Conservation (phyloP, 2,329 filamentous ascomycete species). For the Sporothrix pseudoabietina region DNA sequence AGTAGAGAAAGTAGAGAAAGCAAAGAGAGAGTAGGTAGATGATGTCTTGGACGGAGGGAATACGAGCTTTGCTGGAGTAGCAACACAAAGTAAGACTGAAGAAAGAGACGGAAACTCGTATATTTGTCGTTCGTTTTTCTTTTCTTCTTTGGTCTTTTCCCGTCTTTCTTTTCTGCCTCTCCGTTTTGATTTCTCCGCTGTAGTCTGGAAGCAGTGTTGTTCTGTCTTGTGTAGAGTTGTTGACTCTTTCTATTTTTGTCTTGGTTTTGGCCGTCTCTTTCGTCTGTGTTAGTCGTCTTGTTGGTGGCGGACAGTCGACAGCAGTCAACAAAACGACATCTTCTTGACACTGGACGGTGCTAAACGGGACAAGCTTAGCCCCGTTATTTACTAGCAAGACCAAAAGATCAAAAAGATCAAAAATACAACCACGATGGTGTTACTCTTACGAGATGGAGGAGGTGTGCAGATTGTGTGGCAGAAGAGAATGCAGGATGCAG, state of each 20-base stretch:
- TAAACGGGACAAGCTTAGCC: neutral
- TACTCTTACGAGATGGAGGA: neutral
- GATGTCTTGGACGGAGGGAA: neutral
- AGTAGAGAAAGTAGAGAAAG: neutral
- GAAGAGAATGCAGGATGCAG: no score
- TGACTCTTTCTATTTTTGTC: neutral
- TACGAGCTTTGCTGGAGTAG: neutral
- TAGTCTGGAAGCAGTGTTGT: neutral
- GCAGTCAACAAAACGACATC: neutral
- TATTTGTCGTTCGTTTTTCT: neutral
- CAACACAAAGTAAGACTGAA: neutral
- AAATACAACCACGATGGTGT: neutral
- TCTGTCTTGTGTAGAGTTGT: neutral
- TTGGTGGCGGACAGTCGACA: neutral
- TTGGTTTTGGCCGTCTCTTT: neutral
- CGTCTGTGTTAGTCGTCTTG: neutral
- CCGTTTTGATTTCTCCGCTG: neutral
- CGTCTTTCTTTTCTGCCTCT: neutral
- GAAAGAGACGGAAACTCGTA: neutral
- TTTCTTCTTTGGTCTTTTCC: neutral
- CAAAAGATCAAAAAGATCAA: no score
- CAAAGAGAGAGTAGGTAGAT: neutral
- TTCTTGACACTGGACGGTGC: neutral
- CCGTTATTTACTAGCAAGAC: neutral
- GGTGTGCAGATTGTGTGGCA: neutral